Conservation (phyloP, 352 stramenopile species). For the Phytophthora multivora region DNA sequence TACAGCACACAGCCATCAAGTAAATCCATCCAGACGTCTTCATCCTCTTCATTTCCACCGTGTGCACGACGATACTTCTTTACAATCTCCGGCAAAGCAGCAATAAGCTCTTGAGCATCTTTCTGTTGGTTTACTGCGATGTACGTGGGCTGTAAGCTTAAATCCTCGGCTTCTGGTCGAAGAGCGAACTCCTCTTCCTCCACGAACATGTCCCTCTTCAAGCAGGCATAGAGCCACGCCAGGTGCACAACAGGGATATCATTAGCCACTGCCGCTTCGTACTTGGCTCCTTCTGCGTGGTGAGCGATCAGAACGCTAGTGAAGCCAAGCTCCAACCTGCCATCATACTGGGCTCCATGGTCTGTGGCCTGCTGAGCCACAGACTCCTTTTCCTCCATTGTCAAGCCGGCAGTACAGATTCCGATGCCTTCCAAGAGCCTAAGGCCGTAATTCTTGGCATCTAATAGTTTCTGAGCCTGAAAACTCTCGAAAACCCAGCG, state of each 20-base stretch:
- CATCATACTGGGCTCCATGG: constrained; percentile 62
- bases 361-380: constrained; percentile 50
- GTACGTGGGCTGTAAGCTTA: constrained; percentile 27
- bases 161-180: constrained; percentile 23
- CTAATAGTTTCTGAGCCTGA: constrained; percentile 45
- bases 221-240: constrained; percentile 72
- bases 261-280: constrained; percentile 59
- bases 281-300: constrained; percentile 61
- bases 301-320: constrained; percentile 72
- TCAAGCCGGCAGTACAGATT: constrained; percentile 70
- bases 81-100: constrained; percentile 35
- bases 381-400: constrained; percentile 50
- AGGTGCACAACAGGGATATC: constrained; percentile 72
- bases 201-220: constrained; percentile 50
- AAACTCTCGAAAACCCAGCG: constrained; percentile 80
- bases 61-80: constrained; percentile 22
- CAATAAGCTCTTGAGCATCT: constrained; percentile 40
- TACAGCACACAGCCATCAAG: constrained; percentile 72
- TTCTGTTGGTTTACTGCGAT: constrained; percentile 47
- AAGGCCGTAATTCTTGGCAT: constrained; percentile 41
- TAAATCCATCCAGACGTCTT: constrained; percentile 50
- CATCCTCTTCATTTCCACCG: not conserved
- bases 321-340: constrained; percentile 57
- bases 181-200: constrained; percentile 59
- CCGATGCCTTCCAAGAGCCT: constrained; percentile 62